Percentiles rank a stretch among this genome's conserved stretches.
phyloP scores from a whole-genome alignment of 2,329 filamentous ascomycete genomes.

The Geosmithia morbida region DNA sequence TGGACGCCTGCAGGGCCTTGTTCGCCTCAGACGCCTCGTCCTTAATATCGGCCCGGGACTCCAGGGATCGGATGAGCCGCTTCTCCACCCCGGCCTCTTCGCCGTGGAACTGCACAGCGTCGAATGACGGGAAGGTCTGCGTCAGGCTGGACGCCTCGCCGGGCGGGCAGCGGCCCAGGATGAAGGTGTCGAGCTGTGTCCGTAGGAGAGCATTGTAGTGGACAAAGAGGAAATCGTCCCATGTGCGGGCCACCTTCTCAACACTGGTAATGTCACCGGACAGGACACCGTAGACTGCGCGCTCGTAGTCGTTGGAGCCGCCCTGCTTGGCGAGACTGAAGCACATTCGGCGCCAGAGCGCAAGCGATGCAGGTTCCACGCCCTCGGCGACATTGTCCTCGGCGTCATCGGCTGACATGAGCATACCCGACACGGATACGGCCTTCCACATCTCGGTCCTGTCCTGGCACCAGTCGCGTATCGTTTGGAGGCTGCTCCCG shows the following conservation, averaged over 20 bases:
- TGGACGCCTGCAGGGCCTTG: slow-evolving; percentile 63
- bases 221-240: slow-evolving; percentile 79
- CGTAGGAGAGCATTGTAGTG: slow-evolving; percentile 79
- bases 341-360: slow-evolving; percentile 69
- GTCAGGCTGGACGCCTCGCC: slow-evolving; percentile 37
- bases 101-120: slow-evolving; percentile 49
- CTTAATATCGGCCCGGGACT: slow-evolving; percentile 37
- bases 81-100: slow-evolving; percentile 36
- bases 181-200: slow-evolving; percentile 62
- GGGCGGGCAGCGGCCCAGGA: slow-evolving; percentile 39
- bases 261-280: slow-evolving; percentile 71
- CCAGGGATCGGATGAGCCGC: slow-evolving; percentile 46
- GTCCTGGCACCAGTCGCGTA: slow-evolving; percentile 76
- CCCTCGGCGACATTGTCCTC: slow-evolving; percentile 17
- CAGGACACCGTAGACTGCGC: slow-evolving; percentile 82
- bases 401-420: slow-evolving; percentile 33
- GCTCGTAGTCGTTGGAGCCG: slow-evolving; percentile 62
- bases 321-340: slow-evolving; percentile 56
- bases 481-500: slow-evolving; percentile 58
- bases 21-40: slow-evolving; percentile 49
- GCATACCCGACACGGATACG: slow-evolving; percentile 61
- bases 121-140: slow-evolving; percentile 47
- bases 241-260: slow-evolving; percentile 58
- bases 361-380: slow-evolving; percentile 26
- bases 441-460: slow-evolving; percentile 83